These are phyloP conservation scores for Neoboletus magnificus DNA, from an alignment of 768 basidiomycete species.

Conservation along the genomic window DNA sequence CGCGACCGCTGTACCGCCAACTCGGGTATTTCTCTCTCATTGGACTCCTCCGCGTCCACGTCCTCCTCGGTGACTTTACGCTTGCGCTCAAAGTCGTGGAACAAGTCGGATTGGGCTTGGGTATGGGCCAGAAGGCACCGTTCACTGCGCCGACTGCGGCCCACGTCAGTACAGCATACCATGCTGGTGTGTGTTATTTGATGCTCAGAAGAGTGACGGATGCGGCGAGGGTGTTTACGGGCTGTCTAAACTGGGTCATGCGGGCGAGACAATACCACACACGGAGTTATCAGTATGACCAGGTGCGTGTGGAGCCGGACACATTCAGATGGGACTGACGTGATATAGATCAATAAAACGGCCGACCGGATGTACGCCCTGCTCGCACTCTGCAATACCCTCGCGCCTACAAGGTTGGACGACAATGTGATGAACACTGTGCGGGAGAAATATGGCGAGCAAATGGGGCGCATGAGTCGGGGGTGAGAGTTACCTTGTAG, in stretches of 20 bases:
- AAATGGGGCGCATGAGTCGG: slow-evolving; percentile 78
- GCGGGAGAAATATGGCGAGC: slow-evolving; percentile 92
- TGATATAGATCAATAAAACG: slow-evolving; percentile 84
- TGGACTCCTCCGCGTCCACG: slow-evolving; percentile 92
- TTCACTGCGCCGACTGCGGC: slow-evolving; percentile 95
- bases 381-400: slow-evolving; percentile 88
- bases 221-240: slow-evolving; percentile 90
- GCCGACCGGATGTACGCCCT: slow-evolving; percentile 98
- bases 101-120: slow-evolving; percentile 86
- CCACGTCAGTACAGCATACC: slow-evolving; percentile 92
- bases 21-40: slow-evolving; percentile 97
- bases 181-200: slow-evolving; percentile 96
- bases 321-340: not conserved
- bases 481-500: slow-evolving; percentile 50
- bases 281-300: slow-evolving; percentile 93
- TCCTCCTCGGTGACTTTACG: slow-evolving; percentile 92
- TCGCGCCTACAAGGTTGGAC: slow-evolving; percentile 90
- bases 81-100: slow-evolving; percentile 95
- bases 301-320: slow-evolving; percentile 43
- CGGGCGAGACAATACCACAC: slow-evolving; percentile 97
- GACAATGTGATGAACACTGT: slow-evolving; percentile 92
- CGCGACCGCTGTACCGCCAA: slow-evolving; percentile 86
- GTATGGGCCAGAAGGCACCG: slow-evolving; percentile 89
- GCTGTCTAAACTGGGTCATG: slow-evolving; percentile 92
- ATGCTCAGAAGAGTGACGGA: slow-evolving; percentile 94